These are phyloP conservation scores for Capsicum rhomboideum DNA, from an alignment of 257 asterid species.

Conservation along the genomic window DNA sequence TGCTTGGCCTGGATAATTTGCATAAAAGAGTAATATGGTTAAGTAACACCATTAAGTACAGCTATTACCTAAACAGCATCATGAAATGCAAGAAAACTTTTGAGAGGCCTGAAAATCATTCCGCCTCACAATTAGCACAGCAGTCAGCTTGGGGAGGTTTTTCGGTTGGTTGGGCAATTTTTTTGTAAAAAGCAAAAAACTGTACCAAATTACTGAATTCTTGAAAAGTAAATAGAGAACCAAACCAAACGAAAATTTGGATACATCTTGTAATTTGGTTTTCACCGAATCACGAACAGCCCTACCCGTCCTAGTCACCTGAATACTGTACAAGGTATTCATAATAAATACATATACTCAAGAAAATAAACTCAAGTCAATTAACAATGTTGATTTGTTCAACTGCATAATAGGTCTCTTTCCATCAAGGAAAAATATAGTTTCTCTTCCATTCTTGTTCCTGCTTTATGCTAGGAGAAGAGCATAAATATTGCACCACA, in stretches of 20 bases:
- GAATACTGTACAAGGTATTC: not conserved
- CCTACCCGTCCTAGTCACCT: not conserved
- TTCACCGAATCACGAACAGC: not conserved
- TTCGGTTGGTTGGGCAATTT: not conserved
- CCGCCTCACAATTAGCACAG: not conserved
- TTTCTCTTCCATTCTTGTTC: not conserved
- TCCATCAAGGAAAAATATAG: not conserved
- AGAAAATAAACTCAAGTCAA: not conserved
- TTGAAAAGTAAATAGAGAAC: not conserved
- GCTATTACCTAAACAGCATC: not conserved
- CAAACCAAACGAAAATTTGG: not conserved
- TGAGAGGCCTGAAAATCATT: not conserved
- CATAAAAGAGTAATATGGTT: not conserved
- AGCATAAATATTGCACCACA: not conserved
- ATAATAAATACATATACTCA: not conserved
- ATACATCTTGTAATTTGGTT: not conserved
- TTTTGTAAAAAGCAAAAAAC: not conserved
- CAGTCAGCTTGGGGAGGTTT: not conserved
- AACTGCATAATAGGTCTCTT: not conserved
- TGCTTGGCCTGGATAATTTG: constrained; percentile 74
- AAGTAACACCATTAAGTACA: not conserved
- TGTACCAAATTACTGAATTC: not conserved
- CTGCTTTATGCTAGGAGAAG: not conserved
- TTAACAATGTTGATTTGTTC: not conserved
- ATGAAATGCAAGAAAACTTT: not conserved